Base-by-base conservation (phyloP, 2,329 filamentous ascomycete genomes). In the Claviceps arundinis region DNA sequence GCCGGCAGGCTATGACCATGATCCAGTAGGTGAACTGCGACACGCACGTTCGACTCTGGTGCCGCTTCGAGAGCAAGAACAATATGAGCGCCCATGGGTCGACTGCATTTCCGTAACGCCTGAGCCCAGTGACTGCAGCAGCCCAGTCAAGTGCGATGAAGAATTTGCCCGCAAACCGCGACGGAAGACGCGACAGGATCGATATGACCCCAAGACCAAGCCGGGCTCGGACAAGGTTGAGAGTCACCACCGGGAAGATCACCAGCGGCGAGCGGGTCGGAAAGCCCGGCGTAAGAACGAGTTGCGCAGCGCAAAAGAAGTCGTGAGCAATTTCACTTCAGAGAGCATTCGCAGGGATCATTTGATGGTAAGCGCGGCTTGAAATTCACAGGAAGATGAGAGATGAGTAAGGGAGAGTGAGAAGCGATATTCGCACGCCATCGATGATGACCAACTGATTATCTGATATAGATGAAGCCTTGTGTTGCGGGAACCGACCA, bases 281-380 rank as follows among this genome's bases (percentile, higher is more conserved):
- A 46, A 34, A 34, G 11, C 49, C n/a, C 49, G 46, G 26, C 41
- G 41, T 13, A 56, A 62, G 37, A 62, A 63, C n/a, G 59, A 50
- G 13, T 54, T 69, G 38, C 59, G 61, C 5, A 68, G 68, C 0
- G 63, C 70, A 14, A 70, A 69, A 50, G 72, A 76, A 42, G 67
- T 82, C 7, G 74, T 81, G 63, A 64, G 70, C 6, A 74, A 74
- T 19, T 85, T 84, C 55, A 67, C 67, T 13, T 81, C 81, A 2
- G 48, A 50, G 14, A 43, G 16, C 4, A 14, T 55, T 9, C 47
- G 42, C 14, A 52, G 42, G 24, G 48, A 48, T 37, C 16, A 37
- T 19, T 42, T 55, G 19, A 52, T 47, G 34, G 53, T 54, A 52
- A 50, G 53, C 26, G 8, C 8, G 26, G 7, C 7, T 26, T 22